These are phyloP conservation scores for Tricholoma saponaceum DNA, from an alignment of 768 basidiomycete species.

Conservation along the genomic window DNA sequence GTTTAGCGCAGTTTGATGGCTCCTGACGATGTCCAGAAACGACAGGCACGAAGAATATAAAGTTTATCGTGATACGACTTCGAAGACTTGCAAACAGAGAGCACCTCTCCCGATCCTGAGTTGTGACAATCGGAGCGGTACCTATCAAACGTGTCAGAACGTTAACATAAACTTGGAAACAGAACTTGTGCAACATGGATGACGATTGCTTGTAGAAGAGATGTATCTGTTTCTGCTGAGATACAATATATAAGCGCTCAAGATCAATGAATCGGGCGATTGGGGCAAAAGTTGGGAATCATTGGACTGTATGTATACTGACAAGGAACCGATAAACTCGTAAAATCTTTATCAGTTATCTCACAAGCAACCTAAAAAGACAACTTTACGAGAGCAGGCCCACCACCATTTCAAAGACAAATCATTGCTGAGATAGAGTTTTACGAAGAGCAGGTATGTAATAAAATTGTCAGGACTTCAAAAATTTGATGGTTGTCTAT, in stretches of 20 bases:
- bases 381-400: too few species aligned
- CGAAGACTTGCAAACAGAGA: constrained; percentile 13
- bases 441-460: background rate
- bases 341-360: background rate
- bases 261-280: constrained; percentile 45
- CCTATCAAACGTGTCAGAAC: constrained; percentile 18
- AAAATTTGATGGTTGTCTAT: background rate
- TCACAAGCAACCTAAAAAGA: background rate
- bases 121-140: constrained; percentile 8
- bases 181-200: constrained; percentile 9
- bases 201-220: constrained; percentile 15
- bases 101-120: constrained; percentile 6
- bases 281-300: too few species aligned
- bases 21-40: background rate
- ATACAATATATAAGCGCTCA: constrained; percentile 20
- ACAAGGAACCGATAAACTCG: too few species aligned
- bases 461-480: constrained; percentile 5
- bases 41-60: background rate
- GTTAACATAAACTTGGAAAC: constrained; percentile 1
- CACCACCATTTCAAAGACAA: too few species aligned
- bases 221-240: constrained; percentile 46
- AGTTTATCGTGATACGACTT: constrained; percentile 8
- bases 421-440: constrained; percentile 12
- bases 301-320: too few species aligned
- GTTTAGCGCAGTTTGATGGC: background rate